Conservation (phyloP, 495 filamentous ascomycete species). For the Trichoderma virens region DNA sequence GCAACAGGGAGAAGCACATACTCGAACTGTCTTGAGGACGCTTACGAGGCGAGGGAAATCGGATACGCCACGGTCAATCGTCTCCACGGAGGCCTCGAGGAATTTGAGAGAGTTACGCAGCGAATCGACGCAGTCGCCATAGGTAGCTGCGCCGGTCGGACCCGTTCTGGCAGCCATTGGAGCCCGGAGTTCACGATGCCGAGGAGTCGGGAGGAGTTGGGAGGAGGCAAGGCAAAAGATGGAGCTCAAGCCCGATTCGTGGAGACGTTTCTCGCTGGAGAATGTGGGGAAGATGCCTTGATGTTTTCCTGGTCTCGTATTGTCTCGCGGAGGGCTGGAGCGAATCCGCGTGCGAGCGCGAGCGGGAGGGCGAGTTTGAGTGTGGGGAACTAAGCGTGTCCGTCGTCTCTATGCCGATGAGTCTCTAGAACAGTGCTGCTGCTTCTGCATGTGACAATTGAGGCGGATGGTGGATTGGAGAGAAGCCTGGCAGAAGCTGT, state of each 20-base stretch:
- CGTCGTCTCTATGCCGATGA: too few species aligned
- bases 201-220: conserved; percentile 1
- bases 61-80: conserved; percentile 34
- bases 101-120: conserved; percentile 43
- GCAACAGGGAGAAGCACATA: conserved; percentile 18
- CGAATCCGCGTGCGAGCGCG: not conserved
- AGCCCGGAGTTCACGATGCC: not conserved
- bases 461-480: too few species aligned
- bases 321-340: not conserved
- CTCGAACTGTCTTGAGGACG: conserved; percentile 42
- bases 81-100: conserved; percentile 42
- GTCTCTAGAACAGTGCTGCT: too few species aligned
- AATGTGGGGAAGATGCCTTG: conserved; percentile 2
- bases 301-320: not conserved
- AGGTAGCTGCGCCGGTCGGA: conserved; percentile 24
- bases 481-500: too few species aligned
- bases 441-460: too few species aligned
- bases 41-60: conserved; percentile 38
- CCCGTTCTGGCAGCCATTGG: conserved; percentile 3
- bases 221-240: not conserved
- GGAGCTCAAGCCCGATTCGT: not conserved
- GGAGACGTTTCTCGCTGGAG: not conserved
- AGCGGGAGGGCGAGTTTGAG: not conserved
- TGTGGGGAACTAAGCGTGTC: too few species aligned
- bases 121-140: conserved; percentile 38